Evolutionary conservation across 2,329 filamentous ascomycete species (phyloP).

Genomic region (Ophiostoma australiae): DNA sequence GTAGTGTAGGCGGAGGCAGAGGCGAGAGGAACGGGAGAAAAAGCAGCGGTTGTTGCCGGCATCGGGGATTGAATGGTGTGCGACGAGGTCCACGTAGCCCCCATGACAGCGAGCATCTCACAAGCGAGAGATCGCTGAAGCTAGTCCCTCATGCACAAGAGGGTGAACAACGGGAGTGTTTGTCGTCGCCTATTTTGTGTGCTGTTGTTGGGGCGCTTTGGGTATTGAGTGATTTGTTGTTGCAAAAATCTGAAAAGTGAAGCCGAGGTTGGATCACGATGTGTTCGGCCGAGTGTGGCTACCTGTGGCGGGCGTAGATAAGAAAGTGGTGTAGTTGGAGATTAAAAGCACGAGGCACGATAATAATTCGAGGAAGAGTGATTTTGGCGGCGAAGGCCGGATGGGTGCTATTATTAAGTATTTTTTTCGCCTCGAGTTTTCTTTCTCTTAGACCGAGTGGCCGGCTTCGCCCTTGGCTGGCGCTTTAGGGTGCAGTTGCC

Average conservation of each 20-base stretch:
- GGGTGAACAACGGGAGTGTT: neutral
- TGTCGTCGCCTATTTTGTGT: too few relatives aligned
- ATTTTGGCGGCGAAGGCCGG: slow-evolving; percentile 24
- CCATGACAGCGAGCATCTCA: slow-evolving; percentile 27
- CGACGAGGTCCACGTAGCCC: slow-evolving; percentile 19
- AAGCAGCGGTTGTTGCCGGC: slow-evolving; percentile 9
- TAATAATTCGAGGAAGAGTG: slow-evolving; percentile 22
- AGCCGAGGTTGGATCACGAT: slow-evolving; percentile 7
- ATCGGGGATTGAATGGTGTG: slow-evolving; percentile 19
- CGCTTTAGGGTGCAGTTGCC: slow-evolving; percentile 21
- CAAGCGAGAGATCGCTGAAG: slow-evolving; percentile 15
- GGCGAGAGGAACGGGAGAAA: slow-evolving; percentile 9
- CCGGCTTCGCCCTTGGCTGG: slow-evolving; percentile 26
- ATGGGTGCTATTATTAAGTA: slow-evolving; percentile 26
- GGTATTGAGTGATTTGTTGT: slow-evolving; percentile 9
- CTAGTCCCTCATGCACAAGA: slow-evolving; percentile 9
- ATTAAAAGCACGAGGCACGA: slow-evolving; percentile 14
- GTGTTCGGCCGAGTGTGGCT: neutral
- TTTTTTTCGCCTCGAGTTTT: slow-evolving; percentile 20
- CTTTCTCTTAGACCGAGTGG: slow-evolving; percentile 19
- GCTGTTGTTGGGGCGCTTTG: neutral
- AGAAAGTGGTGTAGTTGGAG: neutral
- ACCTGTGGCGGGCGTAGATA: slow-evolving; percentile 12
- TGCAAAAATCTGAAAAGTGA: neutral
- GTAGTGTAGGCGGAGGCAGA: slow-evolving; percentile 22